Conservation (phyloP, 306 rosid genomes). For the Malus sieversii region DNA sequence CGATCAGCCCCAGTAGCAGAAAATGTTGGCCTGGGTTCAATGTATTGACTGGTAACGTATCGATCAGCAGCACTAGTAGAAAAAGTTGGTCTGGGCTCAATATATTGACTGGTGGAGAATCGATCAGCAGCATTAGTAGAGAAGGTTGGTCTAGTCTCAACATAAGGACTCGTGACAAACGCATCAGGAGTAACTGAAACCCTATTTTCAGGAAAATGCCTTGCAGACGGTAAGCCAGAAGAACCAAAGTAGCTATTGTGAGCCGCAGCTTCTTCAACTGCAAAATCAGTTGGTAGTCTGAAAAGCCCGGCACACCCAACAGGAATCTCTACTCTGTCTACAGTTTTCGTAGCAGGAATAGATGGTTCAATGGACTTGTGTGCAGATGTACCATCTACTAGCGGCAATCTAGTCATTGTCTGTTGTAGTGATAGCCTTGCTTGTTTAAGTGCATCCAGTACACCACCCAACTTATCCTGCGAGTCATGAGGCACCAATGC, state of each 20-base stretch:
- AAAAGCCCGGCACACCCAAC: constrained; percentile 68
- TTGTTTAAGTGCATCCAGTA: constrained; percentile 76
- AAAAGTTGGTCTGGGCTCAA: background rate
- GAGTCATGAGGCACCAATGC: constrained; percentile 65
- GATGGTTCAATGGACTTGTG: constrained; percentile 32
- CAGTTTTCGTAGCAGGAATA: constrained; percentile 21
- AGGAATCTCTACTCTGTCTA: constrained; percentile 47
- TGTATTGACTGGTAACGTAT: constrained; percentile 17
- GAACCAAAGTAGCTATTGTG: constrained; percentile 30
- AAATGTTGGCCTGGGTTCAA: constrained; percentile 20
- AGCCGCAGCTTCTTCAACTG: constrained; percentile 35
- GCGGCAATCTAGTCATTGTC: constrained; percentile 47
- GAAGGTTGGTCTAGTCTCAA: constrained; percentile 21
- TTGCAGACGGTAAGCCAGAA: constrained; percentile 20
- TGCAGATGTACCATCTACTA: constrained; percentile 20
- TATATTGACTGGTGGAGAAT: background rate
- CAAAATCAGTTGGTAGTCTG: constrained; percentile 72
- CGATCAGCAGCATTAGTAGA: constrained; percentile 19
- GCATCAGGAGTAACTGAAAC: constrained; percentile 26
- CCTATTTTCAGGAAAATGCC: constrained; percentile 23
- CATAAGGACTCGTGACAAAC: constrained; percentile 20
- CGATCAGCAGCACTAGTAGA: constrained; percentile 24
- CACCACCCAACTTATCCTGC: constrained; percentile 38
- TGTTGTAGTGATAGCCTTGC: constrained; percentile 56
- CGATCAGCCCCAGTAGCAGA: constrained; percentile 17